Conservation (phyloP, 1,139 yeast species). For the Suhomyces yuchorum region DNA sequence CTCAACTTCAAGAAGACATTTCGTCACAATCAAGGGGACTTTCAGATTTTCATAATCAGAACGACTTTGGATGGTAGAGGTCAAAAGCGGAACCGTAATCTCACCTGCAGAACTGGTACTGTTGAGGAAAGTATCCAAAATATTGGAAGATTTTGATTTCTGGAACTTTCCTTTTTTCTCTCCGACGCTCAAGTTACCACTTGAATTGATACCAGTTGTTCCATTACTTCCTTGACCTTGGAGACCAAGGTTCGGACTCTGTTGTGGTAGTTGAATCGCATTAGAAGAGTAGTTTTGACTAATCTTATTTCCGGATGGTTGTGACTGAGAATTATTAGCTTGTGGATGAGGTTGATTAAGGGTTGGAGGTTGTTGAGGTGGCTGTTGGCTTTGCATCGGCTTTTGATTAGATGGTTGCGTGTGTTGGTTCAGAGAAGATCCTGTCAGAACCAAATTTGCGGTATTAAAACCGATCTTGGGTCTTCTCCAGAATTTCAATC, state of each 20-base stretch:
- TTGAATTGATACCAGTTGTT: constrained; percentile 6
- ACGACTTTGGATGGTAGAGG: constrained; percentile 58
- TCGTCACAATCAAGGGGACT: constrained; percentile 71
- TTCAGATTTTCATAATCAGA: constrained; percentile 58
- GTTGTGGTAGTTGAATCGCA: constrained; percentile 18
- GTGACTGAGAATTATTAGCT: constrained; percentile 4
- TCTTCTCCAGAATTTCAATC: constrained; percentile 57
- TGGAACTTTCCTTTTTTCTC: constrained; percentile 26
- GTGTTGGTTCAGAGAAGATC: constrained; percentile 1
- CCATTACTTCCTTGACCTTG: constrained; percentile 9
- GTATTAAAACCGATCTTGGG: constrained; percentile 35
- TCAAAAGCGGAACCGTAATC: constrained; percentile 36
- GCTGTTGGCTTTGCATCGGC: neutral
- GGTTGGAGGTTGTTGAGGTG: constrained; percentile 5
- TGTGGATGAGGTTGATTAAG: constrained; percentile 5
- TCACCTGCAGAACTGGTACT: constrained; percentile 19
- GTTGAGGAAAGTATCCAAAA: constrained; percentile 43
- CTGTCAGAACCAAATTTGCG: constrained; percentile 16
- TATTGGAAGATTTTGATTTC: constrained; percentile 52
- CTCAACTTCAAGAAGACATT: constrained; percentile 82
- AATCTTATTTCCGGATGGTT: constrained; percentile 15
- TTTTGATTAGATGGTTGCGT: neutral
- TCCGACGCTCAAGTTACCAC: constrained; percentile 3
- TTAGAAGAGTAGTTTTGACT: constrained; percentile 20
- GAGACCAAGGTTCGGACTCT: constrained; percentile 11